Evolutionary conservation across 164 flowering plant species (phyloP).

Genomic region (Houttuynia cordata): DNA sequence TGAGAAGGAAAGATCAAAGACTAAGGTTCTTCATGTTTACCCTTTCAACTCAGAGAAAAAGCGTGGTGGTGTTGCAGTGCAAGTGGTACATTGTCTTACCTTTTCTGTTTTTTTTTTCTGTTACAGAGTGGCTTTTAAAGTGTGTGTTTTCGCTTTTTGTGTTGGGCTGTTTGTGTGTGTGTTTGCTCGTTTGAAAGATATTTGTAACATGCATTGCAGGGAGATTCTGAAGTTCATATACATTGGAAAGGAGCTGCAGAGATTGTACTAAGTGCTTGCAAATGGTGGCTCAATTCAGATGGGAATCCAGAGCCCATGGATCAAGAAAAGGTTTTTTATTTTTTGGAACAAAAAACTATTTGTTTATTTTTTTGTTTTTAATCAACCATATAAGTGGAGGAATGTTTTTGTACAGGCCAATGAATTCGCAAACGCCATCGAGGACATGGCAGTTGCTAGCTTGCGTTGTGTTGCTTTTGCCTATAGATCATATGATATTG

Average conservation of each 20-base stretch:
- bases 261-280: constrained; percentile 62
- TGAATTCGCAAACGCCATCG: constrained; percentile 50
- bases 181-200: not conserved
- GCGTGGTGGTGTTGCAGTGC: constrained; percentile 76
- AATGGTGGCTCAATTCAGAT: constrained; percentile 39
- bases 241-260: constrained; percentile 99
- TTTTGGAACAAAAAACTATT: not conserved
- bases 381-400: not conserved
- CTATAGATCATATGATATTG: constrained; percentile 35
- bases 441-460: constrained; percentile 73
- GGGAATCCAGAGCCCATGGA: constrained; percentile 28
- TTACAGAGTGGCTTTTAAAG: not conserved
- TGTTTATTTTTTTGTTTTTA: not conserved
- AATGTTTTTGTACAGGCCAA: constrained; percentile 23
- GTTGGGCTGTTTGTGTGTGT: not conserved
- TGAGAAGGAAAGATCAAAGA: constrained; percentile 34
- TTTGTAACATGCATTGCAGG: constrained; percentile 23
- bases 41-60: constrained; percentile 97
- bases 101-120: not conserved
- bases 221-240: constrained; percentile 57
- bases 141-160: not conserved
- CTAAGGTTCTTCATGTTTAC: constrained; percentile 59
- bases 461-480: constrained; percentile 93
- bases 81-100: constrained; percentile 29
- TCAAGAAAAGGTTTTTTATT: constrained; percentile 46